phyloP scores from a whole-genome alignment of 2,329 filamentous ascomycete species.

The Exophiala aquamarina region DNA sequence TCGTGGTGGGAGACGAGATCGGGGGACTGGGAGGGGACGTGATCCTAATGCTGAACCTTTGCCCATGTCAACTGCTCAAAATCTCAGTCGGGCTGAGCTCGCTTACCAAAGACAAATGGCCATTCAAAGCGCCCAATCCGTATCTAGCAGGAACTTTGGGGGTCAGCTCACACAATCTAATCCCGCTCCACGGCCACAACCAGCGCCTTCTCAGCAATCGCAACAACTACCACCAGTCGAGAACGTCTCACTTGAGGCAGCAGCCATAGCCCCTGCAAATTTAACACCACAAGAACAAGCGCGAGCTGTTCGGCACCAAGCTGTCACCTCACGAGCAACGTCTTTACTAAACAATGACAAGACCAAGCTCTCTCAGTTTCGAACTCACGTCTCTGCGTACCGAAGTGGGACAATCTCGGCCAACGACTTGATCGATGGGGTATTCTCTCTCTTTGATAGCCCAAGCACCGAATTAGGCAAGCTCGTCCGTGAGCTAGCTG shows the following conservation, averaged over 20 bases:
- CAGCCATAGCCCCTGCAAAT: constrained; percentile 41
- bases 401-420: constrained; percentile 69
- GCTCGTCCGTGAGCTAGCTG: constrained; percentile 84
- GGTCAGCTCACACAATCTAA: constrained; percentile 66
- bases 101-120: constrained; percentile 91
- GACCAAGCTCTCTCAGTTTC: constrained; percentile 74
- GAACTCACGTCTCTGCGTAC: constrained; percentile 75
- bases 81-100: constrained; percentile 79
- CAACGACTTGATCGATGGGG: constrained; percentile 76
- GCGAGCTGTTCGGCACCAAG: constrained; percentile 73
- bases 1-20: constrained; percentile 53
- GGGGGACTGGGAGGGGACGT: constrained; percentile 66
- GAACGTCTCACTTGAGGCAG: constrained; percentile 53
- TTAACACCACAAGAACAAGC: constrained; percentile 77
- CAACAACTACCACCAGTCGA: constrained; percentile 44
- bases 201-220: constrained; percentile 29
- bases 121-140: constrained; percentile 82
- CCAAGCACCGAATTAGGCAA: constrained; percentile 80
- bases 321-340: constrained; percentile 81
- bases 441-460: constrained; percentile 84
- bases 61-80: constrained; percentile 73
- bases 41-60: constrained; percentile 84
- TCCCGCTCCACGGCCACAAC: constrained; percentile 42
- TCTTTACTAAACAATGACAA: constrained; percentile 77
- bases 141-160: constrained; percentile 78